Evolutionary conservation across 2,329 filamentous ascomycete genomes (phyloP).

Genomic region (Exophiala dermatitidis): DNA sequence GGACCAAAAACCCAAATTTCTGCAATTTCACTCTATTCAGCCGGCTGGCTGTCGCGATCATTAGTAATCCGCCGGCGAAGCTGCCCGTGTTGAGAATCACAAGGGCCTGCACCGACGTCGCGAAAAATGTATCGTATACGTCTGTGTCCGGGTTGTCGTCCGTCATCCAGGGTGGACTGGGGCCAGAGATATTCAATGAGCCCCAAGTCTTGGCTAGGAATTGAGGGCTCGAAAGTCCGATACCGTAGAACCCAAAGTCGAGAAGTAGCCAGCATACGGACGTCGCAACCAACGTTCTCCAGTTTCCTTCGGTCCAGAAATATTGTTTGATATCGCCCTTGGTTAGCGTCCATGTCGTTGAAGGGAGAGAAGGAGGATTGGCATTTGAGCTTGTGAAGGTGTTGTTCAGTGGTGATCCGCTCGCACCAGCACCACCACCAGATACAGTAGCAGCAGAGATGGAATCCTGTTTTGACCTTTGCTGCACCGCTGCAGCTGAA

Average conservation of each 20-base stretch:
- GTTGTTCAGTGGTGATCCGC: too few relatives aligned
- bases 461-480: too few relatives aligned
- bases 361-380: too few relatives aligned
- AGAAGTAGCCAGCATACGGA: constrained; percentile 49
- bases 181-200: constrained; percentile 28
- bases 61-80: constrained; percentile 37
- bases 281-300: constrained; percentile 40
- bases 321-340: constrained; percentile 36
- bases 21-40: constrained; percentile 40
- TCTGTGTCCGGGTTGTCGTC: constrained; percentile 36
- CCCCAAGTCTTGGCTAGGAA: constrained; percentile 39
- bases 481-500: too few relatives aligned
- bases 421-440: too few relatives aligned
- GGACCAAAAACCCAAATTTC: constrained; percentile 39
- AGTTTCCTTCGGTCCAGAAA: constrained; percentile 40
- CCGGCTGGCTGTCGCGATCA: constrained; percentile 36
- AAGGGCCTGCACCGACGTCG: constrained; percentile 35
- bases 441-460: too few relatives aligned
- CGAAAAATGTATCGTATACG: constrained; percentile 35
- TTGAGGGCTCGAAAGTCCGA: constrained; percentile 42
- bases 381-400: too few relatives aligned
- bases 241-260: constrained; percentile 53
- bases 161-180: constrained; percentile 34
- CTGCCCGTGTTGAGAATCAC: constrained; percentile 39
- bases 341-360: constrained; percentile 34